phyloP scores from a whole-genome alignment of 129 eudicot genomes.

The Saussurea involucrata region DNA sequence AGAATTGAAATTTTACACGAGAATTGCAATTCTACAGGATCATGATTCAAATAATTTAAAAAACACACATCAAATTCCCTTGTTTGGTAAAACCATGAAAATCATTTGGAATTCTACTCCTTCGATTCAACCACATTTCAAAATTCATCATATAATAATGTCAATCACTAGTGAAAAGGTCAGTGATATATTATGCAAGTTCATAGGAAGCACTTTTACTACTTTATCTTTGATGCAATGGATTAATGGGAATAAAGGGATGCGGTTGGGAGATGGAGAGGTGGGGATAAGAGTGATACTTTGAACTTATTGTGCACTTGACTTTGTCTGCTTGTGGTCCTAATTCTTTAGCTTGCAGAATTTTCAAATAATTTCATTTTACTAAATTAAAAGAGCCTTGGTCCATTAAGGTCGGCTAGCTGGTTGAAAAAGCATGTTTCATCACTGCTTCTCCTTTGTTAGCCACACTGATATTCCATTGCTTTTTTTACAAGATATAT shows the following conservation, averaged over 20 bases:
- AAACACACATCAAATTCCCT: background rate
- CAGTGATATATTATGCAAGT: background rate
- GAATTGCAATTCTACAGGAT: background rate
- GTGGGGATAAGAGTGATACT: conserved; percentile 27
- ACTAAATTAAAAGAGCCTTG: conserved; percentile 4
- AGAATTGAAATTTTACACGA: background rate
- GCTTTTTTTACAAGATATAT: conserved; percentile 33
- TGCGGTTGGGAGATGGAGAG: conserved; percentile 24
- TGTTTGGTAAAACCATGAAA: background rate
- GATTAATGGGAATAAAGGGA: conserved; percentile 30
- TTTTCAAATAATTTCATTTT: conserved; percentile 5
- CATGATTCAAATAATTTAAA: background rate
- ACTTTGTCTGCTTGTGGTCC: conserved; percentile 44
- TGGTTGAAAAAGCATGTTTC: conserved; percentile 25
- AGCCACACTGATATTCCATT: conserved; percentile 35
- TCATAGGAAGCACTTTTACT: background rate
- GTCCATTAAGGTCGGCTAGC: conserved; percentile 30
- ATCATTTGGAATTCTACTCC: background rate
- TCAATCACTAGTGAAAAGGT: background rate
- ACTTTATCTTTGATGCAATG: background rate
- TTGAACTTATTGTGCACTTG: conserved; percentile 42
- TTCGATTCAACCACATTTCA: background rate
- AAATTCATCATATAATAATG: background rate
- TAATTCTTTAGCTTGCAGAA: conserved; percentile 8
- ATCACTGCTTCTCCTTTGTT: conserved; percentile 26